These are phyloP conservation scores for Erigeron canadensis DNA, from an alignment of 129 eudicot species.

Conservation along the genomic window DNA sequence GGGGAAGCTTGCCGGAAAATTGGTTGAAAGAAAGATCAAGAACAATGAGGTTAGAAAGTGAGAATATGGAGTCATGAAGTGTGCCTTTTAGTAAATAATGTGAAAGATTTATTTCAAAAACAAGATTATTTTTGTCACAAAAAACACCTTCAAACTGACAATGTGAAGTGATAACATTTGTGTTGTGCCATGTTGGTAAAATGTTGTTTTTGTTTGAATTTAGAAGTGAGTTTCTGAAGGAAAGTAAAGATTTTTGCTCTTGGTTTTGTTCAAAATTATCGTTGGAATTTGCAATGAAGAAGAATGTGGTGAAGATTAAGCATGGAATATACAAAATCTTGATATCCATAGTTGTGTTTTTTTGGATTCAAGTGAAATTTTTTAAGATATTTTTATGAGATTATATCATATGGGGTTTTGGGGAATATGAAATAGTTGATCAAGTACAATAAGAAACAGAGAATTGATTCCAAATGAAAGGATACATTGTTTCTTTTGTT, in stretches of 20 bases:
- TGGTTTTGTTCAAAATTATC: slow-evolving; percentile 1
- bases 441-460: slow-evolving; percentile 21
- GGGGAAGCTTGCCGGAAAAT: slow-evolving; percentile 36
- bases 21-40: slow-evolving; percentile 56
- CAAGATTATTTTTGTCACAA: slow-evolving; percentile 37
- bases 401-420: not conserved
- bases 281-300: not conserved
- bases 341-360: slow-evolving; percentile 5
- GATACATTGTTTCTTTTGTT: not conserved
- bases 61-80: slow-evolving; percentile 36
- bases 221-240: slow-evolving; percentile 49
- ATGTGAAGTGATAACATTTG: slow-evolving; percentile 23
- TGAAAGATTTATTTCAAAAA: slow-evolving; percentile 46
- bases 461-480: slow-evolving; percentile 6
- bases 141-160: slow-evolving; percentile 63
- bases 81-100: slow-evolving; percentile 38
- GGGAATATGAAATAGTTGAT: slow-evolving; percentile 5
- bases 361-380: not conserved
- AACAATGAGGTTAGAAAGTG: slow-evolving; percentile 37
- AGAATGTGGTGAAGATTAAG: not conserved
- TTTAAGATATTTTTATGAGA: not conserved
- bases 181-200: slow-evolving; percentile 49
- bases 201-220: slow-evolving; percentile 22
- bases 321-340: not conserved
- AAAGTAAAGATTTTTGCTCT: slow-evolving; percentile 37